phyloP scores from a whole-genome alignment of 106 monocot species.

The Dendrobium chrysotoxum region DNA sequence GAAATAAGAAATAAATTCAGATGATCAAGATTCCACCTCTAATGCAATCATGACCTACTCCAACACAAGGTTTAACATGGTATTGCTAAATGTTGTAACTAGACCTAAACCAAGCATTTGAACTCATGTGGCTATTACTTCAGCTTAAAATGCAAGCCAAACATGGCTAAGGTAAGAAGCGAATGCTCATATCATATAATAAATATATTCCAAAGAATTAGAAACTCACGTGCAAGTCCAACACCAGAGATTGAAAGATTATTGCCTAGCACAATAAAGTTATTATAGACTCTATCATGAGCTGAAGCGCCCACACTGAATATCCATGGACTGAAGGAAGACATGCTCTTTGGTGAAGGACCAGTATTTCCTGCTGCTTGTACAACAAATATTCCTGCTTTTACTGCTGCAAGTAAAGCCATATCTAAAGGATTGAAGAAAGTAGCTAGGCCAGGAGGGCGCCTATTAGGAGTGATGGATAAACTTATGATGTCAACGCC shows the following conservation, averaged over 20 bases:
- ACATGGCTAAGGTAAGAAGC: neutral
- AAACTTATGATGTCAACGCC: conserved; percentile 91
- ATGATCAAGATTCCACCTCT: neutral
- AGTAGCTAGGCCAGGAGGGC: conserved; percentile 79
- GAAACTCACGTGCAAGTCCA: conserved; percentile 88
- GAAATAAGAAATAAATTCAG: neutral
- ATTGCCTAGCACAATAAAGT: conserved; percentile 74
- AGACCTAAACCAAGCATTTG: neutral
- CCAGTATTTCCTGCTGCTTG: conserved; percentile 98
- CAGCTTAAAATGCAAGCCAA: neutral
- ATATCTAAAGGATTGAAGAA: conserved; percentile 98
- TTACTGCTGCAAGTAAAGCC: conserved; percentile 83
- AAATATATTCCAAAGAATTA: neutral
- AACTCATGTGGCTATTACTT: neutral
- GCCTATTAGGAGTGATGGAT: conserved; percentile 87
- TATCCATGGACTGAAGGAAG: conserved; percentile 99
- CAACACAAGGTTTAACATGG: neutral
- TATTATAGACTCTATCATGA: conserved; percentile 84
- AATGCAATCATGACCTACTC: neutral
- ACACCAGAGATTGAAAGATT: conserved; percentile 73
- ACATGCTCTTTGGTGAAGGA: conserved; percentile 84
- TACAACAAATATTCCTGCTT: conserved; percentile 90
- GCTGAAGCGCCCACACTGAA: conserved; percentile 91
- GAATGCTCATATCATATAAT: neutral
- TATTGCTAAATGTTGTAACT: neutral